Evolutionary conservation across 257 asterid species (phyloP).

Genomic region (Ehretia macrophylla): DNA sequence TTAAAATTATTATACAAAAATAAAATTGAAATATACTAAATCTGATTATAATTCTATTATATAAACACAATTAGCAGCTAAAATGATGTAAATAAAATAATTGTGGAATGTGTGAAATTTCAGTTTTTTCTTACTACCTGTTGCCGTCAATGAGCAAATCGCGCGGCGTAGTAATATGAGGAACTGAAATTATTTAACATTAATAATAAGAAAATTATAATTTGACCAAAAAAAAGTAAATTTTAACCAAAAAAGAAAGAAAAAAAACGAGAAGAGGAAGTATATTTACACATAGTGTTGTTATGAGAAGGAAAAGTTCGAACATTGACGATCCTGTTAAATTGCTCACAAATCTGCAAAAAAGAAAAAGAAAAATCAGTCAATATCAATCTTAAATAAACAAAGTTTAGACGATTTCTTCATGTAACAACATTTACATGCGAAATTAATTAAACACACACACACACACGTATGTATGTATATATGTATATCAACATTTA

Average conservation of each 20-base stretch:
- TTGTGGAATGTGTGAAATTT: neutral
- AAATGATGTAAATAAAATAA: too few species aligned
- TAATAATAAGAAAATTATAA: neutral
- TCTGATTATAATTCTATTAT: too few species aligned
- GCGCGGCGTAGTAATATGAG: conserved; percentile 51
- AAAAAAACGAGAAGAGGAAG: neutral
- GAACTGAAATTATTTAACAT: conserved; percentile 32
- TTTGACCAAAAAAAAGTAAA: neutral
- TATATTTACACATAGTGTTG: conserved; percentile 41
- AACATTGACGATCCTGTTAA: conserved; percentile 61
- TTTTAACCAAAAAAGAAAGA: neutral
- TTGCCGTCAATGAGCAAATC: conserved; percentile 28
- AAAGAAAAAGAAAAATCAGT: neutral
- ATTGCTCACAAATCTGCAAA: conserved; percentile 79
- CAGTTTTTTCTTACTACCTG: conserved; percentile 27
- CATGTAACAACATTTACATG: too few species aligned
- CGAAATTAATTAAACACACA: too few species aligned
- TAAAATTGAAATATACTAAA: neutral
- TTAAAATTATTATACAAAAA: too few species aligned
- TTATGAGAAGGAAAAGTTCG: conserved; percentile 48
- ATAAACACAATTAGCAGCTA: neutral
- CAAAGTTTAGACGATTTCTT: neutral
- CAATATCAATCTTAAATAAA: conserved; percentile 2
- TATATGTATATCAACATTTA: too few species aligned
- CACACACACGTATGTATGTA: too few species aligned